These are phyloP conservation scores for Myriosclerotinia duriaeana DNA, from an alignment of 2,329 filamentous ascomycete genomes.

Conservation along the genomic window DNA sequence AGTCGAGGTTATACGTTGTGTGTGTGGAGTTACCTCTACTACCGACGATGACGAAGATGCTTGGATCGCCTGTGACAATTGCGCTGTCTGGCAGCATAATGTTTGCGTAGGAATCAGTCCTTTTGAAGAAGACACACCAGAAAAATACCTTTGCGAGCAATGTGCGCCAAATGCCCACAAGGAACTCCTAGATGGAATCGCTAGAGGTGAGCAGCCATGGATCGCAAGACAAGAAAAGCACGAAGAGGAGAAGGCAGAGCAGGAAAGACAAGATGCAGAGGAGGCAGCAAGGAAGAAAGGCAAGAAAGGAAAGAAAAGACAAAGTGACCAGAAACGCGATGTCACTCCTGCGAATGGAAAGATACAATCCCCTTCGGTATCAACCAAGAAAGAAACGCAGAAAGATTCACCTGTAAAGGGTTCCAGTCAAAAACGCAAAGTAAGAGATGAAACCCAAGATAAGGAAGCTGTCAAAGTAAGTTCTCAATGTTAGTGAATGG, in stretches of 20 bases:
- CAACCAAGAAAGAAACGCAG: slow-evolving; percentile 40
- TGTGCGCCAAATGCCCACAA: slow-evolving; percentile 80
- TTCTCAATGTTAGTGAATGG: slow-evolving; percentile 18
- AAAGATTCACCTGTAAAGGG: slow-evolving; percentile 19
- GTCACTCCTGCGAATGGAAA: slow-evolving; percentile 44
- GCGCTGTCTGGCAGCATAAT: slow-evolving; percentile 95
- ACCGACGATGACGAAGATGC: slow-evolving; percentile 83
- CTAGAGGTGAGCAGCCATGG: slow-evolving; percentile 83
- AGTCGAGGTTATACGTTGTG: slow-evolving; percentile 76
- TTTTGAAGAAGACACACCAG: slow-evolving; percentile 72
- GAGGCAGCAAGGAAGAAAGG: slow-evolving; percentile 48
- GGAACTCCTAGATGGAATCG: slow-evolving; percentile 74
- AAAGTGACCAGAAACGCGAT: slow-evolving; percentile 59
- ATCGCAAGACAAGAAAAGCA: slow-evolving; percentile 63
- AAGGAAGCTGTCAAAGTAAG: slow-evolving; percentile 50
- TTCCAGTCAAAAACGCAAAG: slow-evolving; percentile 43
- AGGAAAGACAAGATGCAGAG: slow-evolving; percentile 50
- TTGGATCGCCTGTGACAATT: slow-evolving; percentile 95
- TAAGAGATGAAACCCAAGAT: slow-evolving; percentile 56
- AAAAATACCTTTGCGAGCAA: slow-evolving; percentile 88
- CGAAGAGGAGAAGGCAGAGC: slow-evolving; percentile 58
- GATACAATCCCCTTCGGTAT: slow-evolving; percentile 34
- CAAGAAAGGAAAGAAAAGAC: slow-evolving; percentile 61
- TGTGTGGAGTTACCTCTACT: slow-evolving; percentile 84
- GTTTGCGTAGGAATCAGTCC: slow-evolving; percentile 86